Conservation (phyloP, 257 asterid species). For the Cinchona pubescens region DNA sequence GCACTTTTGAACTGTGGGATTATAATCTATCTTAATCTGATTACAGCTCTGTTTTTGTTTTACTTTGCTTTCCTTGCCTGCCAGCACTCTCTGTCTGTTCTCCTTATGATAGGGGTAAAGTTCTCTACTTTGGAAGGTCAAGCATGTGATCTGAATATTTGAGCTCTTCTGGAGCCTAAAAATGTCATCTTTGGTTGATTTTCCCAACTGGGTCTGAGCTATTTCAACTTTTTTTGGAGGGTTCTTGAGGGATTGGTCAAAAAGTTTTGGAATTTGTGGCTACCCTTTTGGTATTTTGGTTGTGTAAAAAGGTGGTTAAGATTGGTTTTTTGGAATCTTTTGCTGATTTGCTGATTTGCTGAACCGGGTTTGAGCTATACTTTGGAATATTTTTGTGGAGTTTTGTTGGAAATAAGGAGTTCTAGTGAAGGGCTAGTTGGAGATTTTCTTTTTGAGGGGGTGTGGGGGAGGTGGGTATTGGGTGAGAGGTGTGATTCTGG, state of each 20-base stretch:
- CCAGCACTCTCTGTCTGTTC: conserved; percentile 19
- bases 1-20: conserved; percentile 45
- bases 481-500: conserved; percentile 20
- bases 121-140: conserved; percentile 26
- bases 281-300: conserved; percentile 12
- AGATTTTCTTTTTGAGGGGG: conserved; percentile 4
- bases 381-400: conserved; percentile 21
- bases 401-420: conserved; percentile 16
- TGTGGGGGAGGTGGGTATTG: conserved; percentile 2
- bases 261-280: conserved; percentile 17
- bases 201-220: conserved; percentile 30
- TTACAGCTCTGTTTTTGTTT: conserved; percentile 11
- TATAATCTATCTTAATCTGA: conserved; percentile 20
- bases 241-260: conserved; percentile 26
- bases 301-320: not conserved
- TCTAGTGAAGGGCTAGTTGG: conserved; percentile 12
- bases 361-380: conserved; percentile 39
- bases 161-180: conserved; percentile 16
- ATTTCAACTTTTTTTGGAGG: conserved; percentile 16
- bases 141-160: conserved; percentile 35
- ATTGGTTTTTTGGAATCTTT: conserved; percentile 21
- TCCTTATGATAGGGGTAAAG: conserved; percentile 17
- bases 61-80: conserved; percentile 6
- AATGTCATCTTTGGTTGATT: conserved; percentile 21
- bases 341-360: conserved; percentile 38